phyloP scores from a whole-genome alignment of 176 grass and related monocot species.

The Oryza glumipatula region DNA sequence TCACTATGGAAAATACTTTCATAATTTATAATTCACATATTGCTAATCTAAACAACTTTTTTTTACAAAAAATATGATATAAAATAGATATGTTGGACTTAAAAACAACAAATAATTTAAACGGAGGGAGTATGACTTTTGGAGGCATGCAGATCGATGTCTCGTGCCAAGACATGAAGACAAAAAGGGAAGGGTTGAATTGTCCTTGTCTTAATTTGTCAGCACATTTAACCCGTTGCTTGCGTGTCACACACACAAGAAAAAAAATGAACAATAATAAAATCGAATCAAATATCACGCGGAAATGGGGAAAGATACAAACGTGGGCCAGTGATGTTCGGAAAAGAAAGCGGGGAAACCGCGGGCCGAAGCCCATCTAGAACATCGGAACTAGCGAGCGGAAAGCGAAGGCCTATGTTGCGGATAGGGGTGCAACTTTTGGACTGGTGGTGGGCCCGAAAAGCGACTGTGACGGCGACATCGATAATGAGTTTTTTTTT shows the following conservation, averaged over 20 bases:
- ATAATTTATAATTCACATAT: no score
- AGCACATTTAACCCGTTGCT: constrained; percentile 13
- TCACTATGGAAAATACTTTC: no score
- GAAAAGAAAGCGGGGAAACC: neutral
- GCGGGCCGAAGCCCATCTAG: neutral
- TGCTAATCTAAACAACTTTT: no score
- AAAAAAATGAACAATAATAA: neutral
- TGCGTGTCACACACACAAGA: no score
- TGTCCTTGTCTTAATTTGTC: neutral
- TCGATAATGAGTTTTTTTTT: no score
- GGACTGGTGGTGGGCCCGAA: neutral
- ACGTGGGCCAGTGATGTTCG: neutral
- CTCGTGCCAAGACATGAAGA: neutral
- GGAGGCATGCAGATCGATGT: no score
- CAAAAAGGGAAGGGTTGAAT: neutral
- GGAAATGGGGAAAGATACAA: neutral
- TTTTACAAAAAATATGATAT: no score
- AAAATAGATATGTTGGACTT: no score
- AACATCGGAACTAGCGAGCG: neutral
- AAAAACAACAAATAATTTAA: no score
- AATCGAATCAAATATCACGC: neutral
- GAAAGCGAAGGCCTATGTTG: neutral
- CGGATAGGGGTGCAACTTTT: no score
- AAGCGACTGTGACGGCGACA: neutral
- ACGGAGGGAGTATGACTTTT: no score